Percentiles rank a stretch among this genome's conserved stretches.
Evolutionary conservation across 805 yeast genomes (phyloP).

Genomic region (Yarrowia bubula): DNA sequence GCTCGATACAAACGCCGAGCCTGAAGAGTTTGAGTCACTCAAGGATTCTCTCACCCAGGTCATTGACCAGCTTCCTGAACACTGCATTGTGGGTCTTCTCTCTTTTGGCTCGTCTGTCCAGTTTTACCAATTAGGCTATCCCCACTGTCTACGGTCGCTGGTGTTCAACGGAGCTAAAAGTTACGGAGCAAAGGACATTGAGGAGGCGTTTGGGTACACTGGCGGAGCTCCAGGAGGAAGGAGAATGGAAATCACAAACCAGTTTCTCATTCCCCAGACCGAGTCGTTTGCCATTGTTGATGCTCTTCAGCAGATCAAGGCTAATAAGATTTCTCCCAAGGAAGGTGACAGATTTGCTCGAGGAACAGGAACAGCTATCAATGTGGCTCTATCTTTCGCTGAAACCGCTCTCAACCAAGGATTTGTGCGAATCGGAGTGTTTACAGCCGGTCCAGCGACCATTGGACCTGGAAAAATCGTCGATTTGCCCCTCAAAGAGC

Average conservation of each 20-base stretch:
- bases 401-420: conserved; percentile 72
- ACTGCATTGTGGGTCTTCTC: conserved; percentile 79
- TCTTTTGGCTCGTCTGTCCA: conserved; percentile 87
- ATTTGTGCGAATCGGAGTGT: conserved; percentile 85
- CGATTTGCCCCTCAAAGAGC: conserved; percentile 85
- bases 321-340: conserved; percentile 79
- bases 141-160: conserved; percentile 64
- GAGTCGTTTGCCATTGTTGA: conserved; percentile 77
- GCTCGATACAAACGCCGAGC: conserved; percentile 84
- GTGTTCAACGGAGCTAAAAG: conserved; percentile 88
- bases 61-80: conserved; percentile 78
- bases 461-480: conserved; percentile 93
- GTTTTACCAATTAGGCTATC: conserved; percentile 74
- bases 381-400: conserved; percentile 75
- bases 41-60: conserved; percentile 78
- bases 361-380: conserved; percentile 89
- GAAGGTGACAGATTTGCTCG: conserved; percentile 83
- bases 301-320: conserved; percentile 70
- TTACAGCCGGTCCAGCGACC: conserved; percentile 94
- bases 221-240: neutral
- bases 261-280: conserved; percentile 71
- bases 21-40: conserved; percentile 75
- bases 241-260: conserved; percentile 5
- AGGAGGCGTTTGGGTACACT: conserved; percentile 58
- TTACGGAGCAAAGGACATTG: conserved; percentile 52